A percentile compares a stretch with the other conserved stretches of the same genome.
phyloP scores from a whole-genome alignment of 1,284 basidiomycete genomes.

The Papiliotrema flavescens region DNA sequence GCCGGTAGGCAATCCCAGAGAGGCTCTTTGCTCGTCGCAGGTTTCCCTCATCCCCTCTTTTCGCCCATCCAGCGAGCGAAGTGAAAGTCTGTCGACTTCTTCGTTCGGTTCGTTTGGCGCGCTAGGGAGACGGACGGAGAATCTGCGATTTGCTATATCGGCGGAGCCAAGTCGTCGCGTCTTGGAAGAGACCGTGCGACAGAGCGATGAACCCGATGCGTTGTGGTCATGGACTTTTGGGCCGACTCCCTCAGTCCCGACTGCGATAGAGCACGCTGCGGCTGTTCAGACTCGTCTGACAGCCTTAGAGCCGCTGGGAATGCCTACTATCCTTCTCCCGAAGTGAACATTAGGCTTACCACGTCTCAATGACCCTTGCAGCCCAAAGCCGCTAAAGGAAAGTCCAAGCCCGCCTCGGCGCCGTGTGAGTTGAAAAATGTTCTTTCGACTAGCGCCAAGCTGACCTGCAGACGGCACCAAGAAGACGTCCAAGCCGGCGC shows the following conservation, averaged over 20 bases:
- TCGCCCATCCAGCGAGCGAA: no score
- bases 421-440: conserved; percentile 35
- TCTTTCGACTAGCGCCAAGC: conserved; percentile 3
- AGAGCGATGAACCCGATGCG: no score
- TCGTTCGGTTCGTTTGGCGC: not conserved
- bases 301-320: conserved; percentile 29
- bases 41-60: not conserved
- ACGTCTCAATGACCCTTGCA: conserved; percentile 49
- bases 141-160: no score
- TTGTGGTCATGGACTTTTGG: no score
- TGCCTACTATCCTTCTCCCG: conserved; percentile 9
- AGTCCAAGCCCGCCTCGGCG: conserved; percentile 49
- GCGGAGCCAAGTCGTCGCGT: no score
- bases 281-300: not conserved
- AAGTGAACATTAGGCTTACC: conserved; percentile 25
- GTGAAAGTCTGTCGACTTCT: not conserved
- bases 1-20: conserved; percentile 9
- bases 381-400: conserved; percentile 51
- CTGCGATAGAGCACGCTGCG: not conserved
- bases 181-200: no score
- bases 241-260: not conserved
- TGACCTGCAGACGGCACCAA: conserved; percentile 61
- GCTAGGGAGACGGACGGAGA: no score
- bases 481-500: conserved; percentile 66
- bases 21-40: not conserved